These are phyloP conservation scores for Termitomyces heimii DNA, from an alignment of 768 basidiomycete genomes.

Conservation along the genomic window DNA sequence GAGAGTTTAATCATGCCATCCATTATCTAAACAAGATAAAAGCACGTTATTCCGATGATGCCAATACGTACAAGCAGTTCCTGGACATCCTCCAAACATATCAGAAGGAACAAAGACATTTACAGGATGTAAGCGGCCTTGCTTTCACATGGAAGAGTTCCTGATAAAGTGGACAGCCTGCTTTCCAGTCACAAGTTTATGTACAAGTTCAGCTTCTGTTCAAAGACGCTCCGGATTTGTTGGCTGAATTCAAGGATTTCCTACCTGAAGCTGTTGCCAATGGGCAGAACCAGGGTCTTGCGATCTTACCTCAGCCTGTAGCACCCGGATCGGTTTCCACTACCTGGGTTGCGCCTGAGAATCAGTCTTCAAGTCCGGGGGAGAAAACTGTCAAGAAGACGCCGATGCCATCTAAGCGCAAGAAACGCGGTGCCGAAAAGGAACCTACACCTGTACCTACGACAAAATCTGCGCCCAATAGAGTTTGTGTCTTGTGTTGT, in stretches of 20 bases:
- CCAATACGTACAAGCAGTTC: constrained; percentile 91
- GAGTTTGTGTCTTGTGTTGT: constrained; percentile 30
- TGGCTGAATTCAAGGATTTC: constrained; percentile 79
- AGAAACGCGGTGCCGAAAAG: constrained; percentile 61
- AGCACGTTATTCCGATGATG: constrained; percentile 78
- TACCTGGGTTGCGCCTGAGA: constrained; percentile 35
- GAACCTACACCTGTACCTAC: constrained; percentile 58
- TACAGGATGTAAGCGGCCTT: constrained; percentile 57
- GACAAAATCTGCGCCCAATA: constrained; percentile 39
- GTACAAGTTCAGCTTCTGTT: constrained; percentile 77
- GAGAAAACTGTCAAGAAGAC: constrained; percentile 39
- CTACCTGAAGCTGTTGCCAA: constrained; percentile 57
- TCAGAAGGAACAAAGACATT: constrained; percentile 74
- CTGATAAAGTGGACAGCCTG: neutral
- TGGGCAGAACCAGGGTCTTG: constrained; percentile 31
- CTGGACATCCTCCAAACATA: constrained; percentile 85
- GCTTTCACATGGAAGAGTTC: constrained; percentile 1
- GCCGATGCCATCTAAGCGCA: constrained; percentile 43
- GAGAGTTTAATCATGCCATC: constrained; percentile 91
- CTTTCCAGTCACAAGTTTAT: constrained; percentile 63
- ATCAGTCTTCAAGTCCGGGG: constrained; percentile 29
- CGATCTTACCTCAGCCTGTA: constrained; percentile 45
- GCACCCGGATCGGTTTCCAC: constrained; percentile 22
- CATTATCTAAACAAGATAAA: constrained; percentile 99
- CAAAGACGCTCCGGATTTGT: constrained; percentile 73